Conservation (phyloP, 192 early-diverging fungal species). For the Rhizophagus sp. region DNA sequence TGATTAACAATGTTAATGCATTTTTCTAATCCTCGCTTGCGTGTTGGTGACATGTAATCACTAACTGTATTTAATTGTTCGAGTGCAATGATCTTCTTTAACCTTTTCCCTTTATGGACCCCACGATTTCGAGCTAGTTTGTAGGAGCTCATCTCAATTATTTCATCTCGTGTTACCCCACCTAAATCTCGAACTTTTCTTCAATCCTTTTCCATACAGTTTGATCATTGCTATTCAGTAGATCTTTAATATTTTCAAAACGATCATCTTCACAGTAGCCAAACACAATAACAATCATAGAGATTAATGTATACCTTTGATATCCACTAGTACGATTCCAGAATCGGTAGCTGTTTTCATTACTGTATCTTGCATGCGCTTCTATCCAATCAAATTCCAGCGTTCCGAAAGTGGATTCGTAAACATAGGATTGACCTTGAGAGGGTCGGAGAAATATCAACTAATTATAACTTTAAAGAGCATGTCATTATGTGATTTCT, state of each 20-base stretch:
- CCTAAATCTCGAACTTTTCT: not conserved
- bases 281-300: too few species aligned
- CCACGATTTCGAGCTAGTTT: not conserved
- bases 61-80: not conserved
- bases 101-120: not conserved
- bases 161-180: not conserved
- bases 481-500: not conserved
- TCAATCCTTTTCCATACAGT: not conserved
- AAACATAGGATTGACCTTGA: not conserved
- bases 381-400: slow-evolving; percentile 32
- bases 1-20: not conserved
- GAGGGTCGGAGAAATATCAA: slow-evolving; percentile 4
- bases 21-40: not conserved
- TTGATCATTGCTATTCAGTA: not conserved
- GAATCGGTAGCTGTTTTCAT: slow-evolving; percentile 15
- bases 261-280: not conserved
- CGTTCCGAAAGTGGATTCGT: slow-evolving; percentile 28
- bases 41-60: not conserved
- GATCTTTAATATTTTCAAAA: not conserved
- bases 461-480: slow-evolving; percentile 19
- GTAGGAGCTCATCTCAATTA: not conserved
- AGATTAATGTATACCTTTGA: too few species aligned
- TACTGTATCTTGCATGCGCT: slow-evolving; percentile 16
- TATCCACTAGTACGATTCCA: slow-evolving; percentile 23
- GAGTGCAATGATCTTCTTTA: not conserved